These are phyloP conservation scores for Trichosporon faecale DNA, from an alignment of 1,284 basidiomycete genomes.

Conservation along the genomic window DNA sequence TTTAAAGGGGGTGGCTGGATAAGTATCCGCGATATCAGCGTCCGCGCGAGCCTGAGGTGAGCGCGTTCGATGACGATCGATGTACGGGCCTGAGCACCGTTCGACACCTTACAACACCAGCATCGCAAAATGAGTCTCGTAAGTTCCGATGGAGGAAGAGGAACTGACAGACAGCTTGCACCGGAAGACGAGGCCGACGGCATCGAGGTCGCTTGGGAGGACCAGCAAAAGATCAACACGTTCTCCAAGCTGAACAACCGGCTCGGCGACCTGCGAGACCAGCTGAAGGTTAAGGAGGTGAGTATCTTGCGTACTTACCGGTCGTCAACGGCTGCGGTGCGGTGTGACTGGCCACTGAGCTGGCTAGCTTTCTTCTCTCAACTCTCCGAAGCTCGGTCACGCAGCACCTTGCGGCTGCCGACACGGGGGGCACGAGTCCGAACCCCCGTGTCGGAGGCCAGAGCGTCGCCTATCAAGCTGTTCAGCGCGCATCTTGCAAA, in stretches of 20 bases:
- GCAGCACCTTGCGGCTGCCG: too few relatives aligned
- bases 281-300: constrained; percentile 69
- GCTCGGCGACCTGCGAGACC: constrained; percentile 67
- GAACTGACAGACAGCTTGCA: constrained; percentile 44
- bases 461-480: not conserved
- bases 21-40: not conserved
- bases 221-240: constrained; percentile 86
- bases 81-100: not conserved
- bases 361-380: too few relatives aligned
- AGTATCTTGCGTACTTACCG: constrained; percentile 9
- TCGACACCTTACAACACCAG: too few relatives aligned
- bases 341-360: too few relatives aligned
- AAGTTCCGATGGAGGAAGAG: not conserved
- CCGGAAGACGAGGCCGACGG: constrained; percentile 77
- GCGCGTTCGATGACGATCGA: constrained; percentile 10
- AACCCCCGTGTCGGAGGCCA: too few relatives aligned
- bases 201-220: constrained; percentile 89
- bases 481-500: not conserved
- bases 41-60: not conserved
- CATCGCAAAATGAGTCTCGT: constrained; percentile 39
- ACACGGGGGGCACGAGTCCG: too few relatives aligned
- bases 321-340: not conserved
- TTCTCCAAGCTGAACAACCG: constrained; percentile 90
- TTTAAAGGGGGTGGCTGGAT: constrained; percentile 6
- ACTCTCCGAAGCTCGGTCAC: not conserved